Percentiles rank a stretch among this genome's conserved stretches.
These are phyloP conservation scores for Gossypium turneri DNA, from an alignment of 345 rosid species.

Conservation along the genomic window DNA sequence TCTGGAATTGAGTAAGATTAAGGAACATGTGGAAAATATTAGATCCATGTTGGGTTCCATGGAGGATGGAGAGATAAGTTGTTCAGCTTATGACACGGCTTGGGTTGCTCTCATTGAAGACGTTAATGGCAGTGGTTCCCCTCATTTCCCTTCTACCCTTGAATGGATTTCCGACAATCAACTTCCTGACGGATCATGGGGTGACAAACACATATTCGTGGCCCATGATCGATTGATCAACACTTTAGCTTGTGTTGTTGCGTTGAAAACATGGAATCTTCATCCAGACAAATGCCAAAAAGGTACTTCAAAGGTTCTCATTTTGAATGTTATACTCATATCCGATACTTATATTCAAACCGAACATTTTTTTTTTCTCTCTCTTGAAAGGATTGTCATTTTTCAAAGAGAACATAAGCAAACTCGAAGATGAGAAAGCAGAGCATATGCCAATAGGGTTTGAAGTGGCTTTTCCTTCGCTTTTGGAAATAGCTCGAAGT, in stretches of 20 bases:
- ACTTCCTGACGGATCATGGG: constrained; percentile 92
- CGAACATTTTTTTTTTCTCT: background rate
- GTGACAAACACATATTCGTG: constrained; percentile 51
- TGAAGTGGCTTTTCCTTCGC: constrained; percentile 89
- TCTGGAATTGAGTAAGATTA: constrained; percentile 29
- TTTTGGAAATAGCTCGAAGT: constrained; percentile 57
- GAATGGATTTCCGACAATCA: constrained; percentile 85
- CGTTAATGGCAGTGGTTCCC: constrained; percentile 43
- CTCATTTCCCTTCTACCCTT: constrained; percentile 72
- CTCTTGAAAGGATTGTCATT: constrained; percentile 46
- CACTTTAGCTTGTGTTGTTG: constrained; percentile 84
- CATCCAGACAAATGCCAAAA: constrained; percentile 54
- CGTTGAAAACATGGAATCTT: constrained; percentile 67
- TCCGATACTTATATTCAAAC: background rate
- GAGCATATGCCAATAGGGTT: constrained; percentile 97
- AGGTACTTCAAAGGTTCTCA: constrained; percentile 33
- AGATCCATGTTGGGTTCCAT: constrained; percentile 52
- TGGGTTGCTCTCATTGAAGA: constrained; percentile 89
- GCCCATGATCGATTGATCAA: constrained; percentile 81
- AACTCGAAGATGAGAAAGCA: constrained; percentile 58
- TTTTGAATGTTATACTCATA: too few species aligned
- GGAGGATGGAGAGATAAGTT: constrained; percentile 84
- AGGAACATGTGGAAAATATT: constrained; percentile 41
- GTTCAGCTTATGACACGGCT: constrained; percentile 93
- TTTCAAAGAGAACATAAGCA: constrained; percentile 54